Percentiles rank a stretch among this genome's conserved stretches.
These are phyloP conservation scores for Isabelozyma heimii DNA, from an alignment of 805 yeast genomes.

Conservation along the genomic window DNA sequence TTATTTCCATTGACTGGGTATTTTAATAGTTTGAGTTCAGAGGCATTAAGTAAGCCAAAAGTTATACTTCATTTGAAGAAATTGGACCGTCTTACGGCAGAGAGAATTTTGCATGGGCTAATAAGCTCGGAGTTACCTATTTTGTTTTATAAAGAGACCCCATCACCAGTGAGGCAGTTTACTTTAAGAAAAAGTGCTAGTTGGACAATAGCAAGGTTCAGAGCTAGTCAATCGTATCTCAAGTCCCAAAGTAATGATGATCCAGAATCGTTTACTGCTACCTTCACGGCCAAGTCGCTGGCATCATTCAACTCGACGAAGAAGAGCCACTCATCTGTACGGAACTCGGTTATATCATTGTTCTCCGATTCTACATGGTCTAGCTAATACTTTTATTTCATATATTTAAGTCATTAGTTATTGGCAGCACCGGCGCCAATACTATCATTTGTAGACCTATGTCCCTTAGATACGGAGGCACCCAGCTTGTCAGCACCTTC, in stretches of 20 bases:
- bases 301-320: too few species aligned
- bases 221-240: too few species aligned
- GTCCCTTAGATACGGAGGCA: conserved; percentile 11
- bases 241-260: too few species aligned
- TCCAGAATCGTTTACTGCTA: too few species aligned
- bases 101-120: conserved; percentile 3
- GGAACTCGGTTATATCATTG: too few species aligned
- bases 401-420: conserved; percentile 5
- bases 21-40: neutral
- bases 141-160: neutral
- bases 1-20: neutral
- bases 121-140: conserved; percentile 11
- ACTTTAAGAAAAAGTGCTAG: conserved; percentile 9
- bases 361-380: conserved; percentile 1
- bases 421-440: conserved; percentile 29
- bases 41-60: neutral
- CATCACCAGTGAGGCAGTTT: neutral
- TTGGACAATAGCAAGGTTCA: conserved; percentile 4
- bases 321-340: too few species aligned
- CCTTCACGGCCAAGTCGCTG: too few species aligned
- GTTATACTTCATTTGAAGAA: conserved; percentile 6
- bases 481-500: conserved; percentile 52
- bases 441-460: conserved; percentile 46
- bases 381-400: neutral
- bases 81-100: conserved; percentile 5